A percentile compares a stretch with the other conserved stretches of the same genome.
These are phyloP conservation scores for Nephelium lappaceum DNA, from an alignment of 345 rosid species.

Conservation along the genomic window DNA sequence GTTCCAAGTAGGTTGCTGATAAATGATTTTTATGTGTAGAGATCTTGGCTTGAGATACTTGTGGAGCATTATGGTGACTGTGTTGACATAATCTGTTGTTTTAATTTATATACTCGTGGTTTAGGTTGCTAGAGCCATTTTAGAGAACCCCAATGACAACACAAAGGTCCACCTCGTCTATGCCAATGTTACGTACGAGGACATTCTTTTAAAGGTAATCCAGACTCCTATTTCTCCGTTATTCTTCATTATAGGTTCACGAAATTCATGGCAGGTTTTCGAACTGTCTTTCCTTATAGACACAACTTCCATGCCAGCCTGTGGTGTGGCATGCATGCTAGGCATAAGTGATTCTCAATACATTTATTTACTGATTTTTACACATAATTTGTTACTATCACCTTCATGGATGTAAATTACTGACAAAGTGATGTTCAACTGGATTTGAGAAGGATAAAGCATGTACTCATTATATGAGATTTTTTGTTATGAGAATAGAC, in stretches of 20 bases:
- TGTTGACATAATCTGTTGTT: constrained; percentile 6
- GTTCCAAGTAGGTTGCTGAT: constrained; percentile 73
- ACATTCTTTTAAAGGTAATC: constrained; percentile 91
- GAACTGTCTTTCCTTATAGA: not conserved
- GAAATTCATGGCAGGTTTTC: not conserved
- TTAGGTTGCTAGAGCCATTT: constrained; percentile 90
- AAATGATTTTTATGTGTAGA: not conserved
- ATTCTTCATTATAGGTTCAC: not conserved
- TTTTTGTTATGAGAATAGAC: not conserved
- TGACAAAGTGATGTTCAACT: not conserved
- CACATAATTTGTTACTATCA: constrained; percentile 7
- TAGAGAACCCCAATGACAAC: constrained; percentile 84
- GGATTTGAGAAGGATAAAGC: not conserved
- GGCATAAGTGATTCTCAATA: not conserved
- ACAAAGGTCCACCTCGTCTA: constrained; percentile 87
- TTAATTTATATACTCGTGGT: constrained; percentile 16
- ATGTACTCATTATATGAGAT: constrained; percentile 2
- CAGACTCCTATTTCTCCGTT: not conserved
- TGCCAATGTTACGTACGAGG: constrained; percentile 85
- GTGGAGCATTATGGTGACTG: constrained; percentile 1
- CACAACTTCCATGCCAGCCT: not conserved
- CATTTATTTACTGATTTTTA: not conserved
- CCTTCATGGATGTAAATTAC: not conserved
- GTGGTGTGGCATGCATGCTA: not conserved
- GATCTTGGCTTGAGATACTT: constrained; percentile 1